A percentile compares a stretch with the other conserved stretches of the same genome.
phyloP scores from a whole-genome alignment of 208 protist species.

The Naegleria lovaniensis region DNA sequence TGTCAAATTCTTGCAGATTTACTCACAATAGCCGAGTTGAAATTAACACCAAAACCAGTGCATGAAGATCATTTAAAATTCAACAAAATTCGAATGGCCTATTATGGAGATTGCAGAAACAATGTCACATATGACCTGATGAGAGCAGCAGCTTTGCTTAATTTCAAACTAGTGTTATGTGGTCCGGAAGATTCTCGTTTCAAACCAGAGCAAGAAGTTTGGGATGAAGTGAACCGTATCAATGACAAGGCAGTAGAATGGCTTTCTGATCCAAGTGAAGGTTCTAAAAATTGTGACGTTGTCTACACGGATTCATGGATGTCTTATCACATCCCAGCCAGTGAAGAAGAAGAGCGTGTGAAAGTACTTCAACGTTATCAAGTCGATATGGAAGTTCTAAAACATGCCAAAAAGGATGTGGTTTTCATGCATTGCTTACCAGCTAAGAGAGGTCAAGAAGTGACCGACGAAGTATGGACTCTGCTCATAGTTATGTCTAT shows the following conservation, averaged over 20 bases:
- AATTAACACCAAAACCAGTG: conserved; percentile 34
- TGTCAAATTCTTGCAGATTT: conserved; percentile 61
- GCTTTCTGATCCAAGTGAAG: conserved; percentile 38
- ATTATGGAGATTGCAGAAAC: conserved; percentile 60
- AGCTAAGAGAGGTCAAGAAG: conserved; percentile 57
- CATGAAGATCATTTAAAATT: conserved; percentile 23
- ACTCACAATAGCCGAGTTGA: conserved; percentile 59
- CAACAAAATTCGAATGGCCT: conserved; percentile 48
- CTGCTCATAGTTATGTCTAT: conserved; percentile 64
- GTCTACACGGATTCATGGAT: conserved; percentile 66
- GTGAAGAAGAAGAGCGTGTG: conserved; percentile 32
- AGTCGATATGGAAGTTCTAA: conserved; percentile 53
- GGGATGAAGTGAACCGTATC: conserved; percentile 46
- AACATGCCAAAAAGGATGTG: conserved; percentile 48
- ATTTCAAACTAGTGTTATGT: conserved; percentile 50
- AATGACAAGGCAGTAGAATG: conserved; percentile 32
- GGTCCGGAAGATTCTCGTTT: conserved; percentile 40
- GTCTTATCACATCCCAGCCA: conserved; percentile 62
- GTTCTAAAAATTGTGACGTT: conserved; percentile 46
- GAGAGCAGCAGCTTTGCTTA: conserved; percentile 48
- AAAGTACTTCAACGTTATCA: conserved; percentile 48
- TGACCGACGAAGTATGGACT: conserved; percentile 77
- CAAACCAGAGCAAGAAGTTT: conserved; percentile 43
- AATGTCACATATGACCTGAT: conserved; percentile 76
- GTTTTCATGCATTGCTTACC: conserved; percentile 84